A percentile compares a stretch with the other conserved stretches of the same genome.
These are phyloP conservation scores for Eucalyptus microcorys DNA, from an alignment of 345 rosid genomes.

Conservation along the genomic window DNA sequence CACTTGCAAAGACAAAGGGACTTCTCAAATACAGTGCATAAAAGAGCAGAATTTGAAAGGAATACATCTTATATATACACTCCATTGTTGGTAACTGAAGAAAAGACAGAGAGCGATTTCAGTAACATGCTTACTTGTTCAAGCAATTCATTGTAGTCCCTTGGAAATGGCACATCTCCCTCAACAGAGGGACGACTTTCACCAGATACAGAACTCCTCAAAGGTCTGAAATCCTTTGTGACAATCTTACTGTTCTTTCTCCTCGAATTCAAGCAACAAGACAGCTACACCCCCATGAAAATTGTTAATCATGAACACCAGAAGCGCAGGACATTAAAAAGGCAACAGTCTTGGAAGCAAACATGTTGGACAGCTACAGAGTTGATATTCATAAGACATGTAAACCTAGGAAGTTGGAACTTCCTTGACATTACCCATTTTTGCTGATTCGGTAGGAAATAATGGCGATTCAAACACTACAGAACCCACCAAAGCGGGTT, in stretches of 20 bases:
- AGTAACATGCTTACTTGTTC: conserved; percentile 38
- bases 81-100: neutral
- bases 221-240: neutral
- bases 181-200: conserved; percentile 17
- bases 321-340: neutral
- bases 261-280: neutral
- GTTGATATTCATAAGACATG: neutral
- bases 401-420: neutral
- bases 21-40: neutral
- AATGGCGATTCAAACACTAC: neutral
- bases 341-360: neutral
- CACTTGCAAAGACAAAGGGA: neutral
- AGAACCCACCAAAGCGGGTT: neutral
- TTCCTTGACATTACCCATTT: neutral
- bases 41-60: neutral
- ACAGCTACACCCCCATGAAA: neutral
- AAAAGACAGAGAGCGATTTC: neutral
- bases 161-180: conserved; percentile 44
- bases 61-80: neutral
- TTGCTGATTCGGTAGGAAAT: neutral
- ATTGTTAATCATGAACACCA: neutral
- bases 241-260: neutral
- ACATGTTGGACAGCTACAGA: neutral
- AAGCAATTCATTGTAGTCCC: conserved; percentile 56
- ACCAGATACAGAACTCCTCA: conserved; percentile 15